Base-by-base conservation (phyloP, 805 yeast species). In the Lipomyces spencermartinsiae region DNA sequence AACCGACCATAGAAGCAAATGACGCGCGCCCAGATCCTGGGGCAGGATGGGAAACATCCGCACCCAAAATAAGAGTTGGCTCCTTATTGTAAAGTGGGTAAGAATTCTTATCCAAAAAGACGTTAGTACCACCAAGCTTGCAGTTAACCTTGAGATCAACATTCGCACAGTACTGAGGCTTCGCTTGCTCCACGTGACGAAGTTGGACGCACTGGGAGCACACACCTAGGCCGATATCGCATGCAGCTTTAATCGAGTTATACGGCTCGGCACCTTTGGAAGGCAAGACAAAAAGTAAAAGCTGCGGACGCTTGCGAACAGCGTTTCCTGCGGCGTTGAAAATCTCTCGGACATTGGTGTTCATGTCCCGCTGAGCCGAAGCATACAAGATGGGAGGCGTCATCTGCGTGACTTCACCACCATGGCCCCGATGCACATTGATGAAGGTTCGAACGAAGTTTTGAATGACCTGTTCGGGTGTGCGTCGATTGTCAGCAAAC, bases 91-190 rank as follows among this genome's bases (percentile, higher is more conserved):
- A 58, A 39, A 70, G 65, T 12, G 75, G 72, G 25, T 69, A 59
- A 19, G 74, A 71, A 19, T 59, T 58, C 3, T 67, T 62, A 29
- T 71, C 69, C 39, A 77, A 63, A 49, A 67, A 61, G 25, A 74
- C 76, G 54, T 77, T 77, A 1, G 70, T 61, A 54, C 80, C 80
- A 37, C 80, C 80, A 16, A 77, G 69, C 60, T 77, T 77, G 31
- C 74, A 67, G 64, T 78, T 77, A 10, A 78, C 66, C 68, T 77
- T 77, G 76, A 77, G 74, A 22, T 76, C 74, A 68, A 77, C 77
- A 49, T 78, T 73, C 6, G 79, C 79, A 59, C 75, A 74, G 74
- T 78, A 78, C 59, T 74, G 78, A 5, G 63, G 71, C 68, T 61
- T 71, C 71, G 63, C 74, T 71, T 70, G 75, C 29, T 76, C 71